phyloP scores from a whole-genome alignment of 352 stramenopile genomes.

The Pythium brassicae region DNA sequence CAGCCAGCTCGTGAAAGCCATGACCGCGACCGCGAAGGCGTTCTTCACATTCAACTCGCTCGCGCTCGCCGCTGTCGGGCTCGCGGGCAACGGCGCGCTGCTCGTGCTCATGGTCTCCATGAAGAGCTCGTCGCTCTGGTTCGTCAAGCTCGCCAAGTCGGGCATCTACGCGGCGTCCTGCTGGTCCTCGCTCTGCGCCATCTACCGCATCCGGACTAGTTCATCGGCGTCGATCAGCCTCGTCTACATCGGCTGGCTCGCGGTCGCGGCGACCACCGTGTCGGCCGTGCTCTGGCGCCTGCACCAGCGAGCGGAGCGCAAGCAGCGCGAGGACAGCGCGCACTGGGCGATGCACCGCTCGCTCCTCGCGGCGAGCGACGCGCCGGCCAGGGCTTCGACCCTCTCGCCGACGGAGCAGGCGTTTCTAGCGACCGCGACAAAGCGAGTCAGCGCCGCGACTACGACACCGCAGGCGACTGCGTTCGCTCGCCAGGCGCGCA shows the following conservation, averaged over 20 bases:
- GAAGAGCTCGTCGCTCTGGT: slow-evolving; percentile 55
- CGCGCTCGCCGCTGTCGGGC: slow-evolving; percentile 29
- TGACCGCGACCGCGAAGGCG: slow-evolving; percentile 29
- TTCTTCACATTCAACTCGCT: slow-evolving; percentile 45
- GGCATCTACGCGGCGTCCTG: slow-evolving; percentile 50
- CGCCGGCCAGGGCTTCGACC: not conserved
- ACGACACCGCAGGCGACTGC: slow-evolving; percentile 2
- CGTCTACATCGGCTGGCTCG: slow-evolving; percentile 60
- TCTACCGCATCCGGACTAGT: slow-evolving; percentile 28
- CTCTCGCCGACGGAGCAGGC: slow-evolving; percentile 6
- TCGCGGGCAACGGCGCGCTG: slow-evolving; percentile 31
- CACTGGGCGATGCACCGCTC: slow-evolving; percentile 14
- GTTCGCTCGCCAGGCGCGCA: slow-evolving; percentile 7
- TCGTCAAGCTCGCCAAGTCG: slow-evolving; percentile 47
- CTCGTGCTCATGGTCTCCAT: slow-evolving; percentile 29
- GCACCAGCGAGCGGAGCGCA: slow-evolving; percentile 15
- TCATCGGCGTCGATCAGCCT: slow-evolving; percentile 32
- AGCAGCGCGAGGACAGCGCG: slow-evolving; percentile 14
- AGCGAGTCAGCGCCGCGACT: not conserved
- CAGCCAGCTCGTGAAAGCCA: slow-evolving; percentile 48
- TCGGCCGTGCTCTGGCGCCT: slow-evolving; percentile 18
- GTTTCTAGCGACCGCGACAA: slow-evolving; percentile 6
- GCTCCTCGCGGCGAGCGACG: slow-evolving; percentile 5
- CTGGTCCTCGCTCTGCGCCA: slow-evolving; percentile 46
- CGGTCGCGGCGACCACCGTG: slow-evolving; percentile 22